phyloP scores from a whole-genome alignment of 73 alveolate genomes.

The Diophrys sp. region DNA sequence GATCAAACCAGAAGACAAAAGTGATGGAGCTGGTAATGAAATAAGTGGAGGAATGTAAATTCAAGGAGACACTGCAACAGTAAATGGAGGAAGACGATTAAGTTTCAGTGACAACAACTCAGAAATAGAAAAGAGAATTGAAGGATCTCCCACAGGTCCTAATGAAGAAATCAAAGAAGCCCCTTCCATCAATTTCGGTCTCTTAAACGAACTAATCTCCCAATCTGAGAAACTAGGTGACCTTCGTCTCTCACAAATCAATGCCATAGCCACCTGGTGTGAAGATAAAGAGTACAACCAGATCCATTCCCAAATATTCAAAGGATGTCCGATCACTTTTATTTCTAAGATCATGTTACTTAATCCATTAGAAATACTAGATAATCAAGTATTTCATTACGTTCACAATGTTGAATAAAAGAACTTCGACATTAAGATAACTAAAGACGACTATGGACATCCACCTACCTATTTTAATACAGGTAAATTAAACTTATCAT shows the following conservation, averaged over 20 bases:
- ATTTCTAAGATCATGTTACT: not conserved
- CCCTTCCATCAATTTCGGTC: no score
- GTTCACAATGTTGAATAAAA: not conserved
- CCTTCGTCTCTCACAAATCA: no score
- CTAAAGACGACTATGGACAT: not conserved
- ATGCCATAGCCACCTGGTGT: no score
- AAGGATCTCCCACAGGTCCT: no score
- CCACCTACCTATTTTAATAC: slow-evolving; percentile 6
- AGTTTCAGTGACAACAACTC: not conserved
- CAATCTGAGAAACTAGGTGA: no score
- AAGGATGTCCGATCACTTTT: not conserved
- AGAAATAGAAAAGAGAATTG: not conserved
- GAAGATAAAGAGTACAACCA: not conserved
- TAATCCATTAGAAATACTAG: not conserved
- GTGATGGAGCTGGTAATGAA: not conserved
- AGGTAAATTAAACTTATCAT: not conserved
- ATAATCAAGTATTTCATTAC: not conserved
- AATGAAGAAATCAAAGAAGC: no score
- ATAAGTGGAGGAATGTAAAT: not conserved
- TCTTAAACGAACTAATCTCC: no score
- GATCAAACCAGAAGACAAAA: not conserved
- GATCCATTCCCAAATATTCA: not conserved
- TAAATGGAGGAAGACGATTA: slow-evolving; percentile 12
- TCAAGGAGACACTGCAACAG: slow-evolving; percentile 6
- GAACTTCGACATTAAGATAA: not conserved